These are phyloP conservation scores for Talaromyces adpressus DNA, from an alignment of 495 filamentous ascomycete genomes.

Conservation along the genomic window DNA sequence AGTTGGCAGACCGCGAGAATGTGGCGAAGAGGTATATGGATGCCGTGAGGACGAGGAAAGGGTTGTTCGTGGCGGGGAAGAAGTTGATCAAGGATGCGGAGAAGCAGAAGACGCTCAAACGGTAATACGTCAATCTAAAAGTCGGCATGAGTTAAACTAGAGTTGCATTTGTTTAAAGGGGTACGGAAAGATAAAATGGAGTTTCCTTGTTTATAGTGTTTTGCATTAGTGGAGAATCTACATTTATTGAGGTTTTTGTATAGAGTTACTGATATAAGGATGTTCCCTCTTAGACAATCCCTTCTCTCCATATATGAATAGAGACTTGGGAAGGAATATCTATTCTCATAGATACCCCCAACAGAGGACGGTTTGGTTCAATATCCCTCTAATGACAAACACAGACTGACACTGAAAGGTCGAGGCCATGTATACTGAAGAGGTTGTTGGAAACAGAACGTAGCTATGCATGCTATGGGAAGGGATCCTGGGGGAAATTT, in stretches of 20 bases:
- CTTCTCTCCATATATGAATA: not conserved
- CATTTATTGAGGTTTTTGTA: not conserved
- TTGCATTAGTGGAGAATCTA: not conserved
- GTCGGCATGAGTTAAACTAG: not conserved
- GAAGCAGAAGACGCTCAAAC: constrained; percentile 99
- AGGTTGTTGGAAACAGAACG: constrained; percentile 17
- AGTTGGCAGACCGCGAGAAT: constrained; percentile 88
- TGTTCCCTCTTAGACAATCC: not conserved
- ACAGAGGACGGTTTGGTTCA: constrained; percentile 18
- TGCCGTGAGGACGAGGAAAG: constrained; percentile 74
- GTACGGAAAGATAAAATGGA: not conserved
- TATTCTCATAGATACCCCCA: constrained; percentile 19
- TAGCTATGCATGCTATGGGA: not conserved
- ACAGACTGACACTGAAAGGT: constrained; percentile 40
- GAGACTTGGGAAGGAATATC: constrained; percentile 11
- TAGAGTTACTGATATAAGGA: not conserved
- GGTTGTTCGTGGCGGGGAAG: constrained; percentile 70
- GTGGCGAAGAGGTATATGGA: constrained; percentile 96
- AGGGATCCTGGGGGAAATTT: not conserved
- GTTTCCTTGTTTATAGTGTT: not conserved
- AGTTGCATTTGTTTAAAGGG: not conserved
- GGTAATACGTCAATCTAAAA: constrained; percentile 36
- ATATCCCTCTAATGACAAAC: constrained; percentile 48
- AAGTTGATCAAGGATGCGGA: constrained; percentile 81
- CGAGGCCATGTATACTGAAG: constrained; percentile 47